Evolutionary conservation across 306 rosid species (phyloP).

Genomic region (Lupinus albus): DNA sequence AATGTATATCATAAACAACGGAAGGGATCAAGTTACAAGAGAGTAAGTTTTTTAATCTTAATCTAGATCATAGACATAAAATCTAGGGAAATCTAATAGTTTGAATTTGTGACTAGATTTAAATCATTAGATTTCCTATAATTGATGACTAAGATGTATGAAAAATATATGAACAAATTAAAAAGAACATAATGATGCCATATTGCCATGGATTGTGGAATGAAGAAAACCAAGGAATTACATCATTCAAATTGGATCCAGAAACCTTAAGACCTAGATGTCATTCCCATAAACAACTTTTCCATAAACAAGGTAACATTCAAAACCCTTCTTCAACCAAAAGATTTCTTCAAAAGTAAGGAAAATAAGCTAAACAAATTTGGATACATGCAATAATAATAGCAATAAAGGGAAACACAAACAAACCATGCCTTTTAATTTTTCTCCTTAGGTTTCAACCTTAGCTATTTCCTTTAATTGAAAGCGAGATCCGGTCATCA

Average conservation of each 20-base stretch:
- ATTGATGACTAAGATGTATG: no score
- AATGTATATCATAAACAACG: no score
- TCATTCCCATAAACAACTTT: not conserved
- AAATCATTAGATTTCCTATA: no score
- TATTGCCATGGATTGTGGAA: not conserved
- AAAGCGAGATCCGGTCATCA: constrained; percentile 68
- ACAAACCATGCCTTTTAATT: not conserved
- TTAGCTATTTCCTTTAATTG: constrained; percentile 29
- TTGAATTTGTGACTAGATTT: no score
- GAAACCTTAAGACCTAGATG: not conserved
- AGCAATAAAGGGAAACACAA: not conserved
- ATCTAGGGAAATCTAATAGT: no score
- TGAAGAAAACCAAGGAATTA: not conserved
- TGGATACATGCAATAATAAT: not conserved
- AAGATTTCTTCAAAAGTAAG: not conserved
- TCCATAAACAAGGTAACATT: not conserved
- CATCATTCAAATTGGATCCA: not conserved
- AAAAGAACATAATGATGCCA: no score
- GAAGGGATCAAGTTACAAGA: no score
- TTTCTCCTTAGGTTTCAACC: constrained; percentile 8
- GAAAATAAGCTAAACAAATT: constrained; percentile 1
- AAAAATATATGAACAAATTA: no score
- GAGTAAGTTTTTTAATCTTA: no score
- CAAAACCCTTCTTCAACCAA: constrained; percentile 2
- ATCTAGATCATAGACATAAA: no score